A percentile compares a stretch with the other conserved stretches of the same genome.
phyloP scores from a whole-genome alignment of 2,329 filamentous ascomycete genomes.

The Helicocarpus griseus region DNA sequence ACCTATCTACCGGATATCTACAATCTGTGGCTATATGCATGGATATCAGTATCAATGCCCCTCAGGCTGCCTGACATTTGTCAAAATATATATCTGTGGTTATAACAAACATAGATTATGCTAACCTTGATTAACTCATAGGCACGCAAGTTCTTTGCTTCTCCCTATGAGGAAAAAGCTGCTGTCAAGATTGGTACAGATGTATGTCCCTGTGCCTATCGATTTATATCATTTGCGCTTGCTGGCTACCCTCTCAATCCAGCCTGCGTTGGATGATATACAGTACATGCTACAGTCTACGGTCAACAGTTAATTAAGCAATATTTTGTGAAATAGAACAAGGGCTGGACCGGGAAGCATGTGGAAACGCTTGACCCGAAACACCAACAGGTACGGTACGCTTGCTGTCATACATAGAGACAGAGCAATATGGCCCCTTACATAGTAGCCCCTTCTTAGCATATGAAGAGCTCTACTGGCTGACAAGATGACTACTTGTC shows the following conservation, averaged over 20 bases:
- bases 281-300: no score
- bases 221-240: background rate
- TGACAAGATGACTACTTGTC: background rate
- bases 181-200: conserved; percentile 62
- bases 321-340: conserved; percentile 54
- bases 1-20: background rate
- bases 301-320: no score
- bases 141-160: conserved; percentile 64
- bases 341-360: conserved; percentile 82
- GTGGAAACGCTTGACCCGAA: conserved; percentile 79
- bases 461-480: background rate
- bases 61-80: background rate
- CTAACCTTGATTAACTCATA: conserved; percentile 22
- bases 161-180: conserved; percentile 61
- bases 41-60: background rate
- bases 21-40: background rate
- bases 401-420: background rate
- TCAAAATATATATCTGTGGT: background rate
- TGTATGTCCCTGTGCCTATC: conserved; percentile 23
- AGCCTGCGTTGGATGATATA: background rate
- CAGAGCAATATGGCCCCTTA: background rate
- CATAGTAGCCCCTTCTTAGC: no score
- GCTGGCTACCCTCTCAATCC: background rate
- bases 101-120: background rate
- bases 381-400: conserved; percentile 63